phyloP scores from a whole-genome alignment of 441 rosid genomes.

The Gossypium trilobum region DNA sequence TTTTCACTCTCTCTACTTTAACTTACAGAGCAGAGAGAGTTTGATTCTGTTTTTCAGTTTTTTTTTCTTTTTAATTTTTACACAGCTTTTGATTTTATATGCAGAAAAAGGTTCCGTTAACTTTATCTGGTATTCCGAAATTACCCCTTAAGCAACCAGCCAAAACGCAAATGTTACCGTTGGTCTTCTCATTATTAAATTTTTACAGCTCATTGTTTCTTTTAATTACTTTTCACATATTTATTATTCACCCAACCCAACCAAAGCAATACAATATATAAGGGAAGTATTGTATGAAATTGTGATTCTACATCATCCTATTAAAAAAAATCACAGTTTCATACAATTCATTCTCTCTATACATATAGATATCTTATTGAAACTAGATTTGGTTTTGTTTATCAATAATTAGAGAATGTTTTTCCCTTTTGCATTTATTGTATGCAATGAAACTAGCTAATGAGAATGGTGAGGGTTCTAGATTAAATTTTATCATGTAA shows the following conservation, averaged over 20 bases:
- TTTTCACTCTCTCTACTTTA: neutral
- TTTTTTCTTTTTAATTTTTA: neutral
- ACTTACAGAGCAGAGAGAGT: conserved; percentile 2
- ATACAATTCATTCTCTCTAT: rapidly evolving
- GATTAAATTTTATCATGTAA: too few species aligned
- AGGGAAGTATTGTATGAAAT: too few species aligned
- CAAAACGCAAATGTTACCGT: neutral
- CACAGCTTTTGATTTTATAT: conserved; percentile 11
- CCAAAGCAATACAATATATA: neutral
- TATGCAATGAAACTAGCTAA: too few species aligned
- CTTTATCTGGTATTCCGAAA: conserved; percentile 33
- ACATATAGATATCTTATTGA: neutral
- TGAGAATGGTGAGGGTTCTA: too few species aligned
- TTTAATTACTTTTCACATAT: neutral
- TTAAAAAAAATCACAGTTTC: too few species aligned
- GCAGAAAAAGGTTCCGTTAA: conserved; percentile 42
- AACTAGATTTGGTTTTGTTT: neutral
- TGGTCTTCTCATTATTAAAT: neutral
- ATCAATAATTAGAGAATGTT: neutral
- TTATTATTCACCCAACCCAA: neutral
- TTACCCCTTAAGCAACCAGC: conserved; percentile 48
- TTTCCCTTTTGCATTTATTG: neutral
- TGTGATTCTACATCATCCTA: too few species aligned
- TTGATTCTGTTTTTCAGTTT: neutral
- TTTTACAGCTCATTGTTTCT: neutral